These are phyloP conservation scores for Bombardia bombarda DNA, from an alignment of 495 filamentous ascomycete species.

Conservation along the genomic window DNA sequence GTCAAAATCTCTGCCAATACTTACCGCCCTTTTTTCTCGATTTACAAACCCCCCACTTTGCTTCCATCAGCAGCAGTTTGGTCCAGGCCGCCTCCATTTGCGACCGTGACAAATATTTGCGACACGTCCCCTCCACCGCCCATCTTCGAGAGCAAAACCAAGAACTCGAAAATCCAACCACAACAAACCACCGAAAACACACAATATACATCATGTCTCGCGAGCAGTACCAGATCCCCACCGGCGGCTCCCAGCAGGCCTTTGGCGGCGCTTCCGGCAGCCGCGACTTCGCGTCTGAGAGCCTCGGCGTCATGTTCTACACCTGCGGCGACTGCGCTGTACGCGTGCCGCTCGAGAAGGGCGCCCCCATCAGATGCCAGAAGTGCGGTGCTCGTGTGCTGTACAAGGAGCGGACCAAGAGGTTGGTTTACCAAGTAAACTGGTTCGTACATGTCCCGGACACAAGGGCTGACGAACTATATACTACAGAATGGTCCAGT, in stretches of 20 bases:
- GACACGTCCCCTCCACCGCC: neutral
- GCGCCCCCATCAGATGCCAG: slow-evolving; percentile 87
- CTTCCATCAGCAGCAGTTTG: too few relatives aligned
- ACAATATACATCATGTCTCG: slow-evolving; percentile 40
- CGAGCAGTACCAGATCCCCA: slow-evolving; percentile 54
- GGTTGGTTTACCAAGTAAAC: slow-evolving; percentile 45
- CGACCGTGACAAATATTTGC: neutral
- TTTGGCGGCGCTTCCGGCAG: slow-evolving; percentile 13
- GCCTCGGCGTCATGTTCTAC: slow-evolving; percentile 59
- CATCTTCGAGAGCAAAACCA: neutral
- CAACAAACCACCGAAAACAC: neutral
- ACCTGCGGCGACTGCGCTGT: slow-evolving; percentile 88
- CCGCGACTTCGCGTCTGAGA: slow-evolving; percentile 23
- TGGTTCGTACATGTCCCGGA: neutral
- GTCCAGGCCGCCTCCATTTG: neutral
- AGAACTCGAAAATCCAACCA: neutral
- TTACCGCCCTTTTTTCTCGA: too few relatives aligned
- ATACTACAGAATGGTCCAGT: slow-evolving; percentile 78
- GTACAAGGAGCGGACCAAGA: slow-evolving; percentile 96
- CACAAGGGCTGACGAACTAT: slow-evolving; percentile 6
- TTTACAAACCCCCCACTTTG: too few relatives aligned
- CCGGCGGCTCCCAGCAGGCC: slow-evolving; percentile 25
- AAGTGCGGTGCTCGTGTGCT: slow-evolving; percentile 93
- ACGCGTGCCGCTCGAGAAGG: slow-evolving; percentile 71
- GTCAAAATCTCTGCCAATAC: too few relatives aligned